Base-by-base conservation (phyloP, 2,329 filamentous ascomycete genomes). In the Leptodontidium sp. region DNA sequence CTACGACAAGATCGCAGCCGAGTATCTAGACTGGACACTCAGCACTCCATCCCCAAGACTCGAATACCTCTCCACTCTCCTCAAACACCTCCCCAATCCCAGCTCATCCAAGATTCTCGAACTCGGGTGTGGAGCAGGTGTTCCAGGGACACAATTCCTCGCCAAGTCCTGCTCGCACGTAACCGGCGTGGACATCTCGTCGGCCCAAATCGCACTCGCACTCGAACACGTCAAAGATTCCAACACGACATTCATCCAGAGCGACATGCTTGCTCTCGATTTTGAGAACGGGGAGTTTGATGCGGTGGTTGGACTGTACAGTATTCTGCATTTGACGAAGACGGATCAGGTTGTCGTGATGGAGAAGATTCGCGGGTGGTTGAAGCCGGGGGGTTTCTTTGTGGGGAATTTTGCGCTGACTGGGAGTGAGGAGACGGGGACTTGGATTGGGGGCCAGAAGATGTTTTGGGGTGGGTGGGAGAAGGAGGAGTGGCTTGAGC, bases 241-340 rank as follows among this genome's bases (percentile, higher is more conserved):
- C 81, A 1, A 68, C 79, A 2, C 53, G 2, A 24, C 61, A 7
- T 63, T 72, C n/a, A 52, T 66, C 8, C 71, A 78, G 17, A 81
- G 80, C 1, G 82, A 84, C 65, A 84, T 84, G 83, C 77, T 80
- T 67, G 70, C 67, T 0, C 75, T 84, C 0, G 64, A 75, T 1
- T 82, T 84, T 68, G 68, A 66, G 0, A 40, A 65, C 0, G 71
- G 68, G 1, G 73, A 74, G 0, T 80, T 84, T 65, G 77, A 82
- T 66, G 82, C 80, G 1, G 81, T 84, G 1, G 71, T 81, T 4
- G 81, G 76, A 0, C 79, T 84, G 70, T 84, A 84, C 69, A 81
- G 81, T 2, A 79, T 84, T 58, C 79, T 84, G 24, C 83, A 84
- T 66, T 72, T 84, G 1, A 82, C 82, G 2, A 77, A 80, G 8